These are phyloP conservation scores for Monosporascus sp. DNA, from an alignment of 2,329 filamentous ascomycete species.

Conservation along the genomic window DNA sequence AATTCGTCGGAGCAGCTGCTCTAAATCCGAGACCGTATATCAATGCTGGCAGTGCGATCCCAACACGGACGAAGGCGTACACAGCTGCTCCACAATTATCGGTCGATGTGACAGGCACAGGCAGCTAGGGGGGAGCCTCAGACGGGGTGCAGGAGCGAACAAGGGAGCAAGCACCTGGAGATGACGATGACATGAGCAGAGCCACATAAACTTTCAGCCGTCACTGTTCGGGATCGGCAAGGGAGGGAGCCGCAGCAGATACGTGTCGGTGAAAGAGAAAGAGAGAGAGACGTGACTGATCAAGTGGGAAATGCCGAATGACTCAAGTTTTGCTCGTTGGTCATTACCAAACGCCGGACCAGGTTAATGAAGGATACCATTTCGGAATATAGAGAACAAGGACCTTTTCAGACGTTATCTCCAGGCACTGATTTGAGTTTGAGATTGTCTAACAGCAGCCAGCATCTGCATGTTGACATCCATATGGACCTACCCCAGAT, in stretches of 20 bases:
- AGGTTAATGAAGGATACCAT: too few species aligned
- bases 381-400: too few species aligned
- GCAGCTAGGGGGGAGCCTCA: neutral
- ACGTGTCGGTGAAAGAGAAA: neutral
- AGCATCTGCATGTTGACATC: too few species aligned
- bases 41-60: too few species aligned
- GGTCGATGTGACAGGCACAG: neutral
- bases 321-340: neutral
- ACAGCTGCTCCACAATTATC: too few species aligned
- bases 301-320: neutral
- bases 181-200: neutral
- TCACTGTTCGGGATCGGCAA: neutral
- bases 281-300: neutral
- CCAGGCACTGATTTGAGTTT: too few species aligned
- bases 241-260: neutral
- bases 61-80: too few species aligned
- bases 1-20: too few species aligned
- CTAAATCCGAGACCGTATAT: too few species aligned
- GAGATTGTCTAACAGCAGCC: too few species aligned
- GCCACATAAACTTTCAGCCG: neutral
- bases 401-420: too few species aligned
- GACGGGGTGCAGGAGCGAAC: neutral
- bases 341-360: neutral
- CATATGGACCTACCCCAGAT: too few species aligned
- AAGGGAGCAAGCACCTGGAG: neutral